These are phyloP conservation scores for Aspergillus latus DNA, from an alignment of 2,329 filamentous ascomycete genomes.

Conservation along the genomic window DNA sequence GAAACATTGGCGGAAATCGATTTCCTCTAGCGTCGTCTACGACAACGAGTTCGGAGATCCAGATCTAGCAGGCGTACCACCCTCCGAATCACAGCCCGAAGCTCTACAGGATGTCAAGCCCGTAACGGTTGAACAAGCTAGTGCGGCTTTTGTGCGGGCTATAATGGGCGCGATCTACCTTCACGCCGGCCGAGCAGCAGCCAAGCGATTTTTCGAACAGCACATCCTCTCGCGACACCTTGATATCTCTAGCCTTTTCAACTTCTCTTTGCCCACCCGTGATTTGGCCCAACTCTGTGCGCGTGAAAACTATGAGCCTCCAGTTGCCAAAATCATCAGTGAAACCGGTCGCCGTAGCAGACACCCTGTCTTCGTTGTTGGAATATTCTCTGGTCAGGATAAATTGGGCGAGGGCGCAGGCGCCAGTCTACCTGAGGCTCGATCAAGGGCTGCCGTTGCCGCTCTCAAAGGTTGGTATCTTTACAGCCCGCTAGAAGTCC, in stretches of 20 bases:
- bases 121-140: constrained; percentile 59
- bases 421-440: constrained; percentile 72
- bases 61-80: constrained; percentile 31
- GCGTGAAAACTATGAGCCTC: constrained; percentile 83
- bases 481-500: constrained; percentile 73
- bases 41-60: constrained; percentile 82
- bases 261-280: constrained; percentile 77
- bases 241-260: constrained; percentile 74
- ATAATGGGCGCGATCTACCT: constrained; percentile 82
- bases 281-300: constrained; percentile 82
- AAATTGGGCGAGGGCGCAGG: constrained; percentile 91
- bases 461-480: constrained; percentile 94
- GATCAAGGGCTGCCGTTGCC: constrained; percentile 76
- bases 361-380: constrained; percentile 89
- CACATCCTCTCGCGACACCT: constrained; percentile 81
- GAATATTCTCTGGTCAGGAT: constrained; percentile 86
- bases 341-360: constrained; percentile 85
- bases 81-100: constrained; percentile 22
- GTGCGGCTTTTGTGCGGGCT: constrained; percentile 76
- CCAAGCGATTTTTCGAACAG: constrained; percentile 76
- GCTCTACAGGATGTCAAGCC: constrained; percentile 27
- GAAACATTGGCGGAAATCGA: constrained; percentile 65
- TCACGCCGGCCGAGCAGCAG: constrained; percentile 75
- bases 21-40: constrained; percentile 75
- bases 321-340: constrained; percentile 80